phyloP scores from a whole-genome alignment of 1,284 basidiomycete species.

The Sanghuangporus baumii region DNA sequence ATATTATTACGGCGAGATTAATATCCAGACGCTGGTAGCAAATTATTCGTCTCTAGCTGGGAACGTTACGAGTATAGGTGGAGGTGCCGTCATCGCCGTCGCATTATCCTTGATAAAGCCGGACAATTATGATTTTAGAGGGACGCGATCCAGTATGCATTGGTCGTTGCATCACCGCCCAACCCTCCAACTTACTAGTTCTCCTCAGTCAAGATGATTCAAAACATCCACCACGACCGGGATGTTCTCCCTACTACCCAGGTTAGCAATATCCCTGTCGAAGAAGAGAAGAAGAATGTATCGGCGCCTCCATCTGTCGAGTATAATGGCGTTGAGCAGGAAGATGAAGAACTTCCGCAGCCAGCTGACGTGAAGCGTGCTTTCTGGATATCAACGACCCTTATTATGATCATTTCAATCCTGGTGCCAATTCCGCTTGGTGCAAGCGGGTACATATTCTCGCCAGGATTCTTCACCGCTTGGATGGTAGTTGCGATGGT shows the following conservation, averaged over 20 bases:
- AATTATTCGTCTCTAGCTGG: constrained; percentile 47
- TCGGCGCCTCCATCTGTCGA: constrained; percentile 13
- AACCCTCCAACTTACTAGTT: not conserved
- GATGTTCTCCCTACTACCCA: constrained; percentile 5
- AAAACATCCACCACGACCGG: not conserved
- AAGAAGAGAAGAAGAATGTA: constrained; percentile 16
- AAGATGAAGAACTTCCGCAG: constrained; percentile 19
- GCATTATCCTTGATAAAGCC: constrained; percentile 37
- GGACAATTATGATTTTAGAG: constrained; percentile 42
- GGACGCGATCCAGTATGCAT: constrained; percentile 37
- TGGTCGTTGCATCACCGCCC: not conserved
- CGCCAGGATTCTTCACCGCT: constrained; percentile 41
- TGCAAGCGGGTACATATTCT: constrained; percentile 47
- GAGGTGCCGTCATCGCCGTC: constrained; percentile 40
- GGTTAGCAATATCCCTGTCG: constrained; percentile 16
- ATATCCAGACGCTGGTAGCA: constrained; percentile 37
- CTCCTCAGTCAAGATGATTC: constrained; percentile 13
- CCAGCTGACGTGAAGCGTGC: constrained; percentile 35
- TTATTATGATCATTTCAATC: constrained; percentile 34
- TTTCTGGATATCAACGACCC: constrained; percentile 35
- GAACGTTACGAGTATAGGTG: constrained; percentile 38
- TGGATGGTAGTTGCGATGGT: constrained; percentile 45
- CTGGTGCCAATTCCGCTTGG: constrained; percentile 42
- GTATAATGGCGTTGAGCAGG: not conserved
- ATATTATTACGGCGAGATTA: constrained; percentile 44